Evolutionary conservation across 257 asterid species (phyloP).

Genomic region (Eucommia ulmoides): DNA sequence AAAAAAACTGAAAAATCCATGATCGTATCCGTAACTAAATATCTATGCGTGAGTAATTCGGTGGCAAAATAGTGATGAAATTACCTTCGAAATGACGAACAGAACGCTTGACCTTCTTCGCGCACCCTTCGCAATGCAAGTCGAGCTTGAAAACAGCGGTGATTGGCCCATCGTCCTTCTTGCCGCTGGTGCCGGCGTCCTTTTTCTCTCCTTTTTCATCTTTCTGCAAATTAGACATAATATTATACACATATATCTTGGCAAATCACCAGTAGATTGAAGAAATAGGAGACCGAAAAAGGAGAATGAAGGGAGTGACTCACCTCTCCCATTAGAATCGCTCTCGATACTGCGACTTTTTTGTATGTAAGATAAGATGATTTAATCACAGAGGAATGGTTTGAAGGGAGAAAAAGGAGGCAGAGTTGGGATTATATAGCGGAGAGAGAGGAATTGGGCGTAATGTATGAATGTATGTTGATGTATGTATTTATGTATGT

Average conservation of each 20-base stretch:
- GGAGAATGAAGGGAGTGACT: neutral
- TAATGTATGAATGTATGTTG: neutral
- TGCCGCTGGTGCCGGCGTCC: slow-evolving; percentile 6
- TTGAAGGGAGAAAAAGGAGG: neutral
- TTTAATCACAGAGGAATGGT: neutral
- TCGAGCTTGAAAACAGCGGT: slow-evolving; percentile 16
- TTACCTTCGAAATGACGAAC: slow-evolving; percentile 17
- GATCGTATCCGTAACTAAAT: no score
- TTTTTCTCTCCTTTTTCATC: slow-evolving; percentile 4
- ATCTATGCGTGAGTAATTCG: no score
- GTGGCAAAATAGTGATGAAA: no score
- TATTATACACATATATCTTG: neutral
- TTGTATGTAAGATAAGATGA: neutral
- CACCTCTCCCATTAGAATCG: neutral
- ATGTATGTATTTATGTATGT: no score
- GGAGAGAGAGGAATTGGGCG: neutral
- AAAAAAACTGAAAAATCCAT: no score
- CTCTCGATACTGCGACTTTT: neutral
- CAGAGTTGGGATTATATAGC: neutral
- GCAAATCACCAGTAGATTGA: neutral
- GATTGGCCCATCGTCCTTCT: slow-evolving; percentile 2
- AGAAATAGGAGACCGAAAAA: neutral
- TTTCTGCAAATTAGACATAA: slow-evolving; percentile 4
- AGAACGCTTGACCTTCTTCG: slow-evolving; percentile 18
- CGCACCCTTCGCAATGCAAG: slow-evolving; percentile 28